A percentile compares a stretch with the other conserved stretches of the same genome.
Conservation (phyloP, 257 asterid species). For the Penstemon newberryi region DNA sequence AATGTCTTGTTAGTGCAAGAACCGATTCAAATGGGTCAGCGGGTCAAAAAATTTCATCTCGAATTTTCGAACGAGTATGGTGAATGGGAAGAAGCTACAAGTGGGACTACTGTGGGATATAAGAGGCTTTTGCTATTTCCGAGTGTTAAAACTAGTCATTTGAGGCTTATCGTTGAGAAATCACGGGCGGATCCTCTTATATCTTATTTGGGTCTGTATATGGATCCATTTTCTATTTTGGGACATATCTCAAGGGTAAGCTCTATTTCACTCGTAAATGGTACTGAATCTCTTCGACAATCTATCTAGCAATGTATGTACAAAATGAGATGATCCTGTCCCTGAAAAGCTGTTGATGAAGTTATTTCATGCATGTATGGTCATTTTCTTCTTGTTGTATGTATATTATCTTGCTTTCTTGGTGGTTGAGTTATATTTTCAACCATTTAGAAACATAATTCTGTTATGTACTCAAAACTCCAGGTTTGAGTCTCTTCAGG, state of each 20-base stretch:
- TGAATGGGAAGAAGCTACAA: slow-evolving; percentile 53
- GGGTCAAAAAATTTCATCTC: slow-evolving; percentile 64
- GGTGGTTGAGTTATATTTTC: not conserved
- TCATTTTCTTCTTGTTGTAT: not conserved
- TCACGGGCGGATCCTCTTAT: slow-evolving; percentile 67
- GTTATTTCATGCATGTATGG: not conserved
- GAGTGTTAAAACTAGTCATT: slow-evolving; percentile 37
- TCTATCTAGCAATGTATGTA: slow-evolving; percentile 25
- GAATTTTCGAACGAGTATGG: slow-evolving; percentile 48
- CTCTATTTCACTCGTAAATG: slow-evolving; percentile 28
- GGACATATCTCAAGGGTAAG: slow-evolving; percentile 27
- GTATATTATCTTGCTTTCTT: not conserved
- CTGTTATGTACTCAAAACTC: not conserved
- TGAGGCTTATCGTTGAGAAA: slow-evolving; percentile 60
- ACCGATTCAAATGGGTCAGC: slow-evolving; percentile 97
- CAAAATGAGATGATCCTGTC: not conserved
- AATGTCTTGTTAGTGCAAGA: slow-evolving; percentile 85
- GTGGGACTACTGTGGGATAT: slow-evolving; percentile 90
- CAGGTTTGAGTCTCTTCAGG: too few relatives aligned
- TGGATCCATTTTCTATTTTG: slow-evolving; percentile 58
- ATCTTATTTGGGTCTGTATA: slow-evolving; percentile 59
- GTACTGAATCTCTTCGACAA: slow-evolving; percentile 34
- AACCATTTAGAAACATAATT: not conserved
- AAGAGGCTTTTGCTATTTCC: slow-evolving; percentile 64
- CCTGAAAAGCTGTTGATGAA: slow-evolving; percentile 4